phyloP scores from a whole-genome alignment of 768 basidiomycete genomes.

The Rhizopogon sp. region DNA sequence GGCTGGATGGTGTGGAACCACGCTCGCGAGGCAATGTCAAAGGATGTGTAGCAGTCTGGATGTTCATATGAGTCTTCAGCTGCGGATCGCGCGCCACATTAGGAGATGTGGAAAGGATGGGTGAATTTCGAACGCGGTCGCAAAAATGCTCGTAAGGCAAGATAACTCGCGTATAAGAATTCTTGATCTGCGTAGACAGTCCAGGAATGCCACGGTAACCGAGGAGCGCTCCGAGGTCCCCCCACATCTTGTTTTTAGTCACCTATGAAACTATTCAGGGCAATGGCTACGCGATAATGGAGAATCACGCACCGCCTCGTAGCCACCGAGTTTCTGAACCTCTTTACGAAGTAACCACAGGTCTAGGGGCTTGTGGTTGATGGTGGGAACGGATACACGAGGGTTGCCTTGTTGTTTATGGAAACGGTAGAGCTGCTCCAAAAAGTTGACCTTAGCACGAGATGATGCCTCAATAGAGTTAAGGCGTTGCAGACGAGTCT shows the following conservation, averaged over 20 bases:
- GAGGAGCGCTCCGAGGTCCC: constrained; percentile 73
- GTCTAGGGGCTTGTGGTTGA: constrained; percentile 90
- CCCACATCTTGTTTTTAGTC: constrained; percentile 82
- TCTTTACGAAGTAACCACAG: constrained; percentile 92
- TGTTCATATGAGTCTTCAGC: constrained; percentile 51
- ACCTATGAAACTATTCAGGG: constrained; percentile 49
- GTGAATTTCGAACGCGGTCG: constrained; percentile 65
- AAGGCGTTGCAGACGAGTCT: constrained; percentile 89
- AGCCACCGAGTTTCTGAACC: constrained; percentile 85
- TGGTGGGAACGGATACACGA: constrained; percentile 87
- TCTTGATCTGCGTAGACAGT: constrained; percentile 83
- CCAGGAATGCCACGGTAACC: constrained; percentile 82
- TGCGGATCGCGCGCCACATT: constrained; percentile 41
- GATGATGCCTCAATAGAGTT: constrained; percentile 98
- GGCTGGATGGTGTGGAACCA: constrained; percentile 65
- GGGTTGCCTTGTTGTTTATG: constrained; percentile 94
- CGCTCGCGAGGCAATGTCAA: constrained; percentile 37
- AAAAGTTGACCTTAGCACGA: constrained; percentile 92
- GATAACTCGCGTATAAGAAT: constrained; percentile 86
- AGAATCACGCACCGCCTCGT: constrained; percentile 62
- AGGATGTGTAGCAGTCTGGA: constrained; percentile 36
- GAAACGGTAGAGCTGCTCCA: constrained; percentile 94
- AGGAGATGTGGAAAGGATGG: constrained; percentile 35
- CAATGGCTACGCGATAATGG: constrained; percentile 12
- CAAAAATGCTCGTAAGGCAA: constrained; percentile 95